Percentiles rank a stretch among this genome's conserved stretches.
These are phyloP conservation scores for Russula lepida DNA, from an alignment of 768 basidiomycete species.

Conservation along the genomic window DNA sequence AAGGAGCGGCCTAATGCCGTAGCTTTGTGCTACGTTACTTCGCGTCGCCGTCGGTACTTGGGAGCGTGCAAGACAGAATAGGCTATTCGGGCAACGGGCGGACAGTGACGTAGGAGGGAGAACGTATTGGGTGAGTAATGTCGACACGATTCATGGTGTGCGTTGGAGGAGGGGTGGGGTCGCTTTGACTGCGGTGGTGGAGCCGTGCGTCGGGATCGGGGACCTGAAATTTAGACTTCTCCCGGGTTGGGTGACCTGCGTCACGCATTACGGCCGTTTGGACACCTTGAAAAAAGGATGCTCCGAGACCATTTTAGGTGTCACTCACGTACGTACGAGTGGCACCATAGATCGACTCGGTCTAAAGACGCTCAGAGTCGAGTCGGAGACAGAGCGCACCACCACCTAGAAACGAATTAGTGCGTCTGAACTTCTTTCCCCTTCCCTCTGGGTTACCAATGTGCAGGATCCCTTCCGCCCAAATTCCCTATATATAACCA, in stretches of 20 bases:
- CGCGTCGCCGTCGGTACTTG: too few species aligned
- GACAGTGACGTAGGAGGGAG: too few species aligned
- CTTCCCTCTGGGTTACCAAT: not conserved
- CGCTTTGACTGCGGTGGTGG: not conserved
- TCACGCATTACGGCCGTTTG: slow-evolving; percentile 43
- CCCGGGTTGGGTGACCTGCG: slow-evolving; percentile 48
- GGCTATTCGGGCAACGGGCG: too few species aligned
- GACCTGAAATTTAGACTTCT: slow-evolving; percentile 27
- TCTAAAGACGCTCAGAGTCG: not conserved
- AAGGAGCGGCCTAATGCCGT: too few species aligned
- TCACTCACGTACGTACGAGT: not conserved
- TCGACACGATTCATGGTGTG: too few species aligned
- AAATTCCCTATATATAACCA: not conserved
- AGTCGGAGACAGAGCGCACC: not conserved
- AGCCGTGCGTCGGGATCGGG: not conserved
- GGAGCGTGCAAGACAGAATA: too few species aligned
- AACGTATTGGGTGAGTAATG: too few species aligned
- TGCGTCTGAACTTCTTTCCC: not conserved
- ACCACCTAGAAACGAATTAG: not conserved
- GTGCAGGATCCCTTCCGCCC: not conserved
- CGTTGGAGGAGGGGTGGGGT: too few species aligned
- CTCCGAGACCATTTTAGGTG: slow-evolving; percentile 24
- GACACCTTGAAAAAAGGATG: slow-evolving; percentile 49
- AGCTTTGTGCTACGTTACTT: too few species aligned
- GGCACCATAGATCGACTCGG: not conserved